Evolutionary conservation across 768 basidiomycete species (phyloP).

Genomic region (Lentinula sp.): DNA sequence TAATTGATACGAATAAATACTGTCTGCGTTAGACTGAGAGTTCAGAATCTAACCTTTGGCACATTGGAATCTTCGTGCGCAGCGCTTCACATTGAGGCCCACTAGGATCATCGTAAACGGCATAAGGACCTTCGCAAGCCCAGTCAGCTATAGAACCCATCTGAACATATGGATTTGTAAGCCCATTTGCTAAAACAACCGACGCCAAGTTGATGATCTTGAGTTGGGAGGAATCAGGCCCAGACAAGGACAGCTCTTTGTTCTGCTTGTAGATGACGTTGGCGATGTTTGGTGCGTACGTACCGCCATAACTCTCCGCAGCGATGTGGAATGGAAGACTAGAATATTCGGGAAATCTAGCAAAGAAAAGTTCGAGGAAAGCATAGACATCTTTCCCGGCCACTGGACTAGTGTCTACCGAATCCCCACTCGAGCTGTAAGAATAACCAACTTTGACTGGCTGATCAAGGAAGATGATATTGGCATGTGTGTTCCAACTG

Average conservation of each 20-base stretch:
- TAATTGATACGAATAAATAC: neutral
- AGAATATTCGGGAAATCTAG: constrained; percentile 71
- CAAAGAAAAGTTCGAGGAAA: constrained; percentile 76
- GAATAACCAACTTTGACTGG: constrained; percentile 91
- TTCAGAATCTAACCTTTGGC: constrained; percentile 34
- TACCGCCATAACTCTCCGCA: constrained; percentile 75
- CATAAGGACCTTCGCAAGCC: constrained; percentile 76
- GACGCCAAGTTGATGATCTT: constrained; percentile 77
- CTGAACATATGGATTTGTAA: constrained; percentile 80
- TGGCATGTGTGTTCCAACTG: constrained; percentile 82
- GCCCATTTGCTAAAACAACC: constrained; percentile 82
- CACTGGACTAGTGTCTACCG: constrained; percentile 74
- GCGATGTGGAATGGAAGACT: constrained; percentile 70
- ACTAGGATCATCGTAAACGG: constrained; percentile 66
- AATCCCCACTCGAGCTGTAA: constrained; percentile 69
- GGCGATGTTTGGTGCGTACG: constrained; percentile 83
- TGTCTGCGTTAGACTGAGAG: neutral
- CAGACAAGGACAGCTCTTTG: constrained; percentile 41
- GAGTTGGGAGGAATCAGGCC: constrained; percentile 34
- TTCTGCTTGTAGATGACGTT: constrained; percentile 78
- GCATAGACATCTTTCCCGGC: constrained; percentile 89
- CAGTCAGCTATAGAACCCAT: constrained; percentile 79
- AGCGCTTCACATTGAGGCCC: constrained; percentile 63
- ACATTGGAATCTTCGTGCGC: constrained; percentile 61
- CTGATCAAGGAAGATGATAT: constrained; percentile 73